Evolutionary conservation across 2,329 filamentous ascomycete species (phyloP).

Genomic region (Cladophialophora psammophila): DNA sequence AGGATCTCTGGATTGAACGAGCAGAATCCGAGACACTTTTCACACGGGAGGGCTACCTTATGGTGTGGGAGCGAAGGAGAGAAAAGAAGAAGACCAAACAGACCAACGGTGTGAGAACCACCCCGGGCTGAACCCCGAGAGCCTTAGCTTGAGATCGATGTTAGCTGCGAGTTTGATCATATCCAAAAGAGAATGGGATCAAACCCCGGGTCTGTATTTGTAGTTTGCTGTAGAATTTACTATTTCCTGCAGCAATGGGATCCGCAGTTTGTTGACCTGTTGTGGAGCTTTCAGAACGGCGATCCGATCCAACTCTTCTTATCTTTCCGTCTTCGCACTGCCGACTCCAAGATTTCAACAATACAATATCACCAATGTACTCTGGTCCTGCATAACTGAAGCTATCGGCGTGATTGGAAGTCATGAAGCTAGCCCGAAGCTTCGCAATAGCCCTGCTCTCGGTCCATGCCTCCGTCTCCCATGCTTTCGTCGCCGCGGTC

Average conservation of each 20-base stretch:
- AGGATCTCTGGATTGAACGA: slow-evolving; percentile 91
- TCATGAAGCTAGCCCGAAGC: slow-evolving; percentile 26
- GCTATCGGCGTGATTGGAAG: neutral
- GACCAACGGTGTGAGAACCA: slow-evolving; percentile 40
- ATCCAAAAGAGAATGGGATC: neutral
- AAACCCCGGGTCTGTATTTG: too few species aligned
- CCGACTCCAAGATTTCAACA: neutral
- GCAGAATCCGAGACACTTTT: slow-evolving; percentile 89
- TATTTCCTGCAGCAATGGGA: neutral
- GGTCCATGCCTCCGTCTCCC: neutral
- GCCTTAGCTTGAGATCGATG: neutral
- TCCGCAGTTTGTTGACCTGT: neutral
- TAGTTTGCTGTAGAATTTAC: neutral
- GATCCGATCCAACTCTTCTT: neutral
- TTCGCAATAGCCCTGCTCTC: slow-evolving; percentile 13
- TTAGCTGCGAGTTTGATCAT: neutral
- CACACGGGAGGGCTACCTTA: slow-evolving; percentile 91
- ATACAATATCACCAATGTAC: neutral
- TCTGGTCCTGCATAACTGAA: neutral
- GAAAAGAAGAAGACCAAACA: slow-evolving; percentile 52
- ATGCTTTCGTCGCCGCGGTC: slow-evolving; percentile 9
- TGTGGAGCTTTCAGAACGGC: neutral
- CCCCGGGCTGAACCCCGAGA: neutral
- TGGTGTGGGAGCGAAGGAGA: slow-evolving; percentile 91
- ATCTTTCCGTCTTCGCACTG: neutral